Conservation (phyloP, 2,329 filamentous ascomycete species). For the Xylaria sp. region DNA sequence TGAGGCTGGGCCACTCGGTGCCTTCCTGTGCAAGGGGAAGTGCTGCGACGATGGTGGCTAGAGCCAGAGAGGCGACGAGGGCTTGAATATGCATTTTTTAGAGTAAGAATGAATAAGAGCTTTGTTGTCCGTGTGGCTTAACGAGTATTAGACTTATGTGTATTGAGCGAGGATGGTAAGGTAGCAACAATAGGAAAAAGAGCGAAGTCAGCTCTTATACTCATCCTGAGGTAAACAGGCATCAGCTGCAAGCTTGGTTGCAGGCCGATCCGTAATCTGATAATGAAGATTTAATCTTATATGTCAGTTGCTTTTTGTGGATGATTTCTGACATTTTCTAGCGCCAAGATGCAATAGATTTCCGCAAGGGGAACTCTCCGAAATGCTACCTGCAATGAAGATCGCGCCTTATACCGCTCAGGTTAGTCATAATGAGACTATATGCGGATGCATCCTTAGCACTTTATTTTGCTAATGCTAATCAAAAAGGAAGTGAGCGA, state of each 20-base stretch:
- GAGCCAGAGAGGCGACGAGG: neutral
- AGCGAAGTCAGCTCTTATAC: neutral
- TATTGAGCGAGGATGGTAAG: neutral
- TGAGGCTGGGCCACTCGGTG: neutral
- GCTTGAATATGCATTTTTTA: conserved; percentile 11
- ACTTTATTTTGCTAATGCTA: no score
- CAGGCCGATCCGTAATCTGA: neutral
- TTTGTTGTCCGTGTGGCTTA: neutral
- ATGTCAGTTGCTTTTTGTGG: no score
- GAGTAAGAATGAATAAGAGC: neutral
- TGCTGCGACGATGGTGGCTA: conserved; percentile 5
- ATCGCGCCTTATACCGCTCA: no score
- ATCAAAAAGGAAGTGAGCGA: no score
- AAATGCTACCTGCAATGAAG: no score
- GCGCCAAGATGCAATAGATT: no score
- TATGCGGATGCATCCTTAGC: no score
- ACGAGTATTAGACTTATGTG: neutral
- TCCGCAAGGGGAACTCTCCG: no score
- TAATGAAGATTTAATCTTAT: neutral
- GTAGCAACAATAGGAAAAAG: neutral
- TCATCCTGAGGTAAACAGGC: no score
- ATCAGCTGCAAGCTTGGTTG: neutral
- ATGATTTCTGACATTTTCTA: no score
- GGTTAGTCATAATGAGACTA: no score
- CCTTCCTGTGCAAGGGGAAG: neutral